A percentile compares a stretch with the other conserved stretches of the same genome.
Evolutionary conservation across 495 filamentous ascomycete genomes (phyloP).

Genomic region (Monascus purpureus): DNA sequence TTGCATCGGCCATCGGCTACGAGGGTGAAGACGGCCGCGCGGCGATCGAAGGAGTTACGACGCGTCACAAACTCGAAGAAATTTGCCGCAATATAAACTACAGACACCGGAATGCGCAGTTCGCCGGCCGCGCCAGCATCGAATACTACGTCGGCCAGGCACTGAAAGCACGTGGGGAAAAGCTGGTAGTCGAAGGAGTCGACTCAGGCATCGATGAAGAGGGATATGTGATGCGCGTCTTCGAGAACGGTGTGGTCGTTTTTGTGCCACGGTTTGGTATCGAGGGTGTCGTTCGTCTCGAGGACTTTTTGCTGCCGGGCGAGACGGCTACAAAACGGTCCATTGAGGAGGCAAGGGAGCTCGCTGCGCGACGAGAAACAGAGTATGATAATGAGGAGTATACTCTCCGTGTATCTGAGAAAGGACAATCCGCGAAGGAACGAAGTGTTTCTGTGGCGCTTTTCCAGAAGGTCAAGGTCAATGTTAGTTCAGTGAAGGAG

Average conservation of each 20-base stretch:
- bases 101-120: constrained; percentile 89
- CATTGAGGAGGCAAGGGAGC: constrained; percentile 22
- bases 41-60: constrained; percentile 60
- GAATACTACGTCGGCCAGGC: constrained; percentile 97
- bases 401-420: constrained; percentile 42
- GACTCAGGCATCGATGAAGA: constrained; percentile 55
- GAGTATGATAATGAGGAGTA: constrained; percentile 78
- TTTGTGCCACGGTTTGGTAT: constrained; percentile 93
- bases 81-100: constrained; percentile 98
- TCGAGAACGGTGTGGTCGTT: constrained; percentile 91
- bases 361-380: constrained; percentile 40
- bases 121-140: constrained; percentile 82
- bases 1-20: constrained; percentile 88
- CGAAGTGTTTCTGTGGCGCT: constrained; percentile 52
- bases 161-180: constrained; percentile 63
- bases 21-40: constrained; percentile 44
- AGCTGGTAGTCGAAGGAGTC: constrained; percentile 21
- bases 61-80: constrained; percentile 63
- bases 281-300: constrained; percentile 73
- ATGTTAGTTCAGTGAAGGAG: constrained; percentile 83
- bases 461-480: constrained; percentile 80
- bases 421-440: constrained; percentile 33
- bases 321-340: constrained; percentile 26
- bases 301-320: constrained; percentile 65
- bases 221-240: constrained; percentile 91